Base-by-base conservation (phyloP, 108 stramenopile genomes). In the Mediolabrus comicus region DNA sequence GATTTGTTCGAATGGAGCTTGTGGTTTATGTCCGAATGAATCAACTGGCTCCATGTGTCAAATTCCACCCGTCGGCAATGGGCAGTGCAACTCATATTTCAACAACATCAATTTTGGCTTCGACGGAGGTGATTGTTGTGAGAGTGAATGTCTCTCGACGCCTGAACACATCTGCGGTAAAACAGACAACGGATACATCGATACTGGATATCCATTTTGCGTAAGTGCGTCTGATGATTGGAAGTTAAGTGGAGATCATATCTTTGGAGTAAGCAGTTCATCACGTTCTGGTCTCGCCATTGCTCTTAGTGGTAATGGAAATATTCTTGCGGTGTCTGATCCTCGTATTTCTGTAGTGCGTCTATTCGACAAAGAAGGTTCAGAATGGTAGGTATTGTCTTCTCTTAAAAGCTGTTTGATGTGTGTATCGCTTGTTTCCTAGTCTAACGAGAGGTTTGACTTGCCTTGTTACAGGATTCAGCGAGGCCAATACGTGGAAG, bases 121-220 rank as follows among this genome's bases (percentile, higher is more conserved):
- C 16, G 62, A 62, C 13, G 62, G 62, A 0, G 62, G 62, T 11
- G 62, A 62, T 62, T 62, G 62, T 41, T 62, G 62, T 22, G 62
- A 62, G 0, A 24, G 9, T 46, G 52, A 19, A 52, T 62, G 62
- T 46, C 19, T 17, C 9, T 26, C 25, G 28, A 16, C 53, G 14
- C 13, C 53, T n/a, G 53, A 27, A 11, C 16, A 65, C 30, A 26
- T 7, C 7, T 65, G 64, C 11, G 64, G 64, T 7, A 65, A 17
- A 75, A 65, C 43, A 27, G 41, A 6, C 41, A n/a, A 17, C 16
- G 41, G 41, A 19, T 43, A 19, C 3, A 43, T 43, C 6, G 41
- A 43, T 19, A 19, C 2, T 43, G 41, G 41, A 43, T 43, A 43
- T 43, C 41, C 41, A 1, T 43, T 6, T 6, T 43, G 41, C 0